These are phyloP conservation scores for Globisporangium spiculum DNA, from an alignment of 352 stramenopile species.

Conservation along the genomic window DNA sequence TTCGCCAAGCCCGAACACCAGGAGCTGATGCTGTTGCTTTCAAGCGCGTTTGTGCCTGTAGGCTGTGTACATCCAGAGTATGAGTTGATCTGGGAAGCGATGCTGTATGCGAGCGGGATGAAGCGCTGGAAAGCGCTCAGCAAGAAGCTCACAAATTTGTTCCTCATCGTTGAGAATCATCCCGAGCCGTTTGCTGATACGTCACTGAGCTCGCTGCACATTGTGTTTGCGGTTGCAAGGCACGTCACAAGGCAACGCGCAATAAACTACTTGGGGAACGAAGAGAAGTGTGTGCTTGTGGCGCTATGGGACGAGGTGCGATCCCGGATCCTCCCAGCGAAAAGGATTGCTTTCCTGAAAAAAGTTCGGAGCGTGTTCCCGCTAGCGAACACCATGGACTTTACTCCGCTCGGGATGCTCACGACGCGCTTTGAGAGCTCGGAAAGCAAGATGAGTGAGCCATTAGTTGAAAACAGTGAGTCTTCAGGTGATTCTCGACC, in stretches of 20 bases:
- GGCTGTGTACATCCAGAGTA: constrained; percentile 26
- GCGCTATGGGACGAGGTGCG: constrained; percentile 52
- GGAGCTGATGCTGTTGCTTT: constrained; percentile 42
- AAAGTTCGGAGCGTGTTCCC: constrained; percentile 38
- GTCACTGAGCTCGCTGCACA: constrained; percentile 21
- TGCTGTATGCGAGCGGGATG: constrained; percentile 37
- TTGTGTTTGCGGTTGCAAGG: constrained; percentile 29
- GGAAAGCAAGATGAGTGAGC: not conserved
- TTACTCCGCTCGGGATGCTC: constrained; percentile 26
- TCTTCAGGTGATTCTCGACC: not conserved
- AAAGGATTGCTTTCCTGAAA: constrained; percentile 40
- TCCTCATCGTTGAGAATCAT: constrained; percentile 29
- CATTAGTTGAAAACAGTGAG: not conserved
- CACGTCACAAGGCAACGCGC: constrained; percentile 12
- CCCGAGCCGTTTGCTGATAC: constrained; percentile 20
- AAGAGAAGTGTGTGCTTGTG: constrained; percentile 43
- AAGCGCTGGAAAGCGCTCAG: constrained; percentile 44
- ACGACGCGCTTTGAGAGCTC: not conserved
- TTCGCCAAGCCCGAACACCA: constrained; percentile 30
- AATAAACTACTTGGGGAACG: constrained; percentile 22
- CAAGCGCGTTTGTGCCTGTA: constrained; percentile 43
- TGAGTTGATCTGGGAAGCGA: constrained; percentile 34
- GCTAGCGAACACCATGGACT: constrained; percentile 32
- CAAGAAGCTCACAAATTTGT: constrained; percentile 31
- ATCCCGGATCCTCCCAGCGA: constrained; percentile 37